These are phyloP conservation scores for Vanderwaltozyma verrucispora DNA, from an alignment of 805 yeast species.

Conservation along the genomic window DNA sequence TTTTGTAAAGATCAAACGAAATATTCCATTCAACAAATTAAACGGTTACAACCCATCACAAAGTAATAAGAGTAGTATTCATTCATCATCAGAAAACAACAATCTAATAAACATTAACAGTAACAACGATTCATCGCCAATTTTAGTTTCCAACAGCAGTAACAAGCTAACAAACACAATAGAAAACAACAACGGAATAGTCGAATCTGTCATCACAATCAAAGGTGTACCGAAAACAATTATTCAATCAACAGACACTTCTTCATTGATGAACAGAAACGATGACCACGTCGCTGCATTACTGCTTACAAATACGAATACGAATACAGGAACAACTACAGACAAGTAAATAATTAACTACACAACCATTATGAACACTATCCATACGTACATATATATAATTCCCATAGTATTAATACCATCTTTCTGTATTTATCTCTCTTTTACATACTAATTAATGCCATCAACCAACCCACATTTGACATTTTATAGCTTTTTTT, in stretches of 20 bases:
- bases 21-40: constrained; percentile 20
- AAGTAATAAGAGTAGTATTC: neutral
- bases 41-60: neutral
- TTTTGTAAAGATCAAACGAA: constrained; percentile 57
- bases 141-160: constrained; percentile 5
- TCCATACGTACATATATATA: too few relatives aligned
- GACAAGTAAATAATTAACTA: too few relatives aligned
- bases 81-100: neutral
- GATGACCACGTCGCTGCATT: neutral
- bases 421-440: too few relatives aligned
- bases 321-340: too few relatives aligned
- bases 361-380: too few relatives aligned
- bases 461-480: too few relatives aligned
- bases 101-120: neutral
- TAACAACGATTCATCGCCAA: too few relatives aligned
- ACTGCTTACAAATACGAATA: neutral
- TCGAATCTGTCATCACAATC: constrained; percentile 74
- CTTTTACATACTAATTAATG: too few relatives aligned
- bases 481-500: too few relatives aligned
- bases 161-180: neutral
- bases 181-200: constrained; percentile 35
- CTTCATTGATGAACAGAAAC: neutral
- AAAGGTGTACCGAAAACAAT: constrained; percentile 81
- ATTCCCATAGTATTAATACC: too few relatives aligned
- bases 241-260: constrained; percentile 45